Percentiles rank a stretch among this genome's conserved stretches.
These are phyloP conservation scores for Xylaria arbuscula DNA, from an alignment of 2,329 filamentous ascomycete species.

Conservation along the genomic window DNA sequence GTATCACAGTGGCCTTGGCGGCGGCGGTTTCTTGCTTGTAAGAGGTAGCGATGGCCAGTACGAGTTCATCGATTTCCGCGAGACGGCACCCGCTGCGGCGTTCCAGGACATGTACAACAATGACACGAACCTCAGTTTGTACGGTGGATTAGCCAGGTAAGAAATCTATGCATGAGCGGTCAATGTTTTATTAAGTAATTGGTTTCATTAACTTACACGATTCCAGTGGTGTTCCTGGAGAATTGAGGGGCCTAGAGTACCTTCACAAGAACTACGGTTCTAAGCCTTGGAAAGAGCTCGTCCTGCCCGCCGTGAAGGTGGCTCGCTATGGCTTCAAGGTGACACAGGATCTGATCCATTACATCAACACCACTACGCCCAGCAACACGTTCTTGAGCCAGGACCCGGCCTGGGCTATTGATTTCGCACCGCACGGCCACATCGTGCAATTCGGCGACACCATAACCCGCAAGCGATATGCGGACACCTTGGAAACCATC, in stretches of 20 bases:
- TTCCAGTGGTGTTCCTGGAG: conserved; percentile 72
- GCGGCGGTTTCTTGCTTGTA: conserved; percentile 90
- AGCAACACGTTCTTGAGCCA: conserved; percentile 72
- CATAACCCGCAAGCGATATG: conserved; percentile 64
- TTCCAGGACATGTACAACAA: conserved; percentile 84
- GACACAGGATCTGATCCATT: conserved; percentile 72
- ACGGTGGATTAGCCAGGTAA: conserved; percentile 77
- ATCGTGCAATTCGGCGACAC: conserved; percentile 50
- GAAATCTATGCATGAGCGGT: conserved; percentile 52
- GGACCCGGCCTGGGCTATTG: conserved; percentile 80
- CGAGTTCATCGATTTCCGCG: conserved; percentile 86
- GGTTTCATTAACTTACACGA: conserved; percentile 15
- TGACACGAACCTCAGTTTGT: conserved; percentile 71
- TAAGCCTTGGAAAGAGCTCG: conserved; percentile 73
- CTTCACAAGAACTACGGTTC: conserved; percentile 75
- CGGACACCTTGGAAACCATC: conserved; percentile 65
- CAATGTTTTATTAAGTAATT: neutral
- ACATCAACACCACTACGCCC: conserved; percentile 67
- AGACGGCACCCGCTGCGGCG: conserved; percentile 82
- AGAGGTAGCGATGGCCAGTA: conserved; percentile 77
- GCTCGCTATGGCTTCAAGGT: conserved; percentile 79
- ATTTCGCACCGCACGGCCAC: conserved; percentile 71
- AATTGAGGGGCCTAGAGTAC: conserved; percentile 78
- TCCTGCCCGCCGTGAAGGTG: conserved; percentile 76
- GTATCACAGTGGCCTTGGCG: conserved; percentile 86